Evolutionary conservation across 805 yeast species (phyloP), one percentile per base, ranked within the genome.

Genomic region (Starmerella bombicola): DNA sequence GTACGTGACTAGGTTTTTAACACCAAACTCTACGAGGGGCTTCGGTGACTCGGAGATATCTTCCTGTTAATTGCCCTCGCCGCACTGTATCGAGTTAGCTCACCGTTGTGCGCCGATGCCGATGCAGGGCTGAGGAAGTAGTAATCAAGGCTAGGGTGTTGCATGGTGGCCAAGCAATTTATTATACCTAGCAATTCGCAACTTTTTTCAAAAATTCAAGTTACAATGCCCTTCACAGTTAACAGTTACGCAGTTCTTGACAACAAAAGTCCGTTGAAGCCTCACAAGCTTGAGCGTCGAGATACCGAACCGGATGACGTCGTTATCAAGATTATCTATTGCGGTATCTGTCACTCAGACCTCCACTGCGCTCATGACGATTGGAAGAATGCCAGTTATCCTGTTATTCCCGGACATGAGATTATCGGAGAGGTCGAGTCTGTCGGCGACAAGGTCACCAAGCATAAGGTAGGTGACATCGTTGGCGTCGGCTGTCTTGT

Each of bases 401-500:
- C 53, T 52, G 57, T 47, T 48, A 63, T 69, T 17, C 67, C 70
- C 45, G 77, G 78, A 30, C 77, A 72, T 56, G 77, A 60, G 40
- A 58, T 60, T 30, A 54, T 55, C 30, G 65, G 64, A 9, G 48
- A 39, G 20, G 59, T 58, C 26, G 45, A 47, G 24, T 76, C 30
- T 24, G 63, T 78, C 32, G 93, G 88, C 43, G 51, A 65, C 13
- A 62, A 70, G 74, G 80, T 49, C 9, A 51, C 58, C 15, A 63
- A 65, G 46, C 41, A 67, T 60, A 64, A 68, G 56, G 58, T 77
- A 13, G 93, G 93, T 39, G 78, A 82, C 49, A 67, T 84, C 48
- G 91, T 80, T 24, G 93, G 91, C 39, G 69, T 80, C 37, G 93
- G 93, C 51, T 88, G 91, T 23, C 76, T 73, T 55, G 64, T 69